These are phyloP conservation scores for Excoecaria cochinchinensis DNA, from an alignment of 345 rosid genomes.

Conservation along the genomic window DNA sequence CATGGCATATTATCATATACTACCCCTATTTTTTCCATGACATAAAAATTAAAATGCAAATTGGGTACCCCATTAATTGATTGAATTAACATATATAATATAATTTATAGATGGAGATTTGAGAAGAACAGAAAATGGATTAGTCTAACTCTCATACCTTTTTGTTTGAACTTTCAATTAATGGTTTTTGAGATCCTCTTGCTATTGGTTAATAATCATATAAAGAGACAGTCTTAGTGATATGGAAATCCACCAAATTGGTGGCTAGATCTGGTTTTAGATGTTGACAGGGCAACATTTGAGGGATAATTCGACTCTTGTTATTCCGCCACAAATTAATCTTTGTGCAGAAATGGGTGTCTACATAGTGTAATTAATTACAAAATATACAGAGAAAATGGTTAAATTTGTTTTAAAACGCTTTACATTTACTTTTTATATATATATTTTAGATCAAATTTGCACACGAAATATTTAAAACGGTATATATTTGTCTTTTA, in stretches of 20 bases:
- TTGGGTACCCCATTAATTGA: background rate
- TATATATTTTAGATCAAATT: too few relatives aligned
- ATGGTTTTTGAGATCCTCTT: background rate
- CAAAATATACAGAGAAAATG: too few relatives aligned
- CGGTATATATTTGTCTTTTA: too few relatives aligned
- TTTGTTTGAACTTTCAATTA: too few relatives aligned
- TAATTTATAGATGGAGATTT: background rate
- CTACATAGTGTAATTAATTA: too few relatives aligned
- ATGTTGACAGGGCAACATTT: background rate
- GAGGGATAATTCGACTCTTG: background rate
- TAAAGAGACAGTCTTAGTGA: background rate
- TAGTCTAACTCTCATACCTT: too few relatives aligned
- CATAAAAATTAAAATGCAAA: background rate
- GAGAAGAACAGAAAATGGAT: too few relatives aligned
- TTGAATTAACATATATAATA: too few relatives aligned
- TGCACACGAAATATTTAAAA: too few relatives aligned
- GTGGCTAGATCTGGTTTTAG: constrained; percentile 5
- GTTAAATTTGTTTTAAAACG: too few relatives aligned
- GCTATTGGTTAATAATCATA: background rate
- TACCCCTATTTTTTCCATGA: background rate
- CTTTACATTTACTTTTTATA: too few relatives aligned
- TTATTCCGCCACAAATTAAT: background rate
- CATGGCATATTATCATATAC: background rate
- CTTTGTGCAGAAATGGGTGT: background rate
- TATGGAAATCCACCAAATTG: constrained; percentile 7